Evolutionary conservation across 169 alveolate species (phyloP).

Genomic region (Plasmodium billcollinsi): DNA sequence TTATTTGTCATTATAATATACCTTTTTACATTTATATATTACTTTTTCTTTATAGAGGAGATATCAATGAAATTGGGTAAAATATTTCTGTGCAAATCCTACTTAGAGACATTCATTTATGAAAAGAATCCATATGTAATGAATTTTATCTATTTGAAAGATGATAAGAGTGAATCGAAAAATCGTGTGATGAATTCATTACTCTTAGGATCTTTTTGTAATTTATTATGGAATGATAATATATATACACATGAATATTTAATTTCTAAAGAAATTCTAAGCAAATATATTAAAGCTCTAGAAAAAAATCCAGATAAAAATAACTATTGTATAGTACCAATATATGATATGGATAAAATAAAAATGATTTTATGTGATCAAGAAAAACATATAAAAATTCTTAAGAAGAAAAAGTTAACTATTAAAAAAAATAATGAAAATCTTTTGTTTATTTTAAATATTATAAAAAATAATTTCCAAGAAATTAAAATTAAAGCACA

Average conservation of each 20-base stretch:
- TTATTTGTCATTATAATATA: not conserved
- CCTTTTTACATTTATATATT: not conserved
- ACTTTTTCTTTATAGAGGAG: constrained; percentile 35
- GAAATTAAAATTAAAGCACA: constrained; percentile 76
- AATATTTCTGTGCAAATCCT: constrained; percentile 65
- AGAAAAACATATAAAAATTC: constrained; percentile 56
- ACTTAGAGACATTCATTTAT: constrained; percentile 74
- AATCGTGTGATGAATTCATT: constrained; percentile 61
- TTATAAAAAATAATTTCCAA: constrained; percentile 71
- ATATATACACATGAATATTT: constrained; percentile 76
- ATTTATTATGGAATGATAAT: constrained; percentile 70
- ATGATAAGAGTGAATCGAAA: constrained; percentile 72
- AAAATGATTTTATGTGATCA: constrained; percentile 65
- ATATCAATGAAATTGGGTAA: constrained; percentile 76
- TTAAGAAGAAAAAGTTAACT: constrained; percentile 61
- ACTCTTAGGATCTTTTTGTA: constrained; percentile 64
- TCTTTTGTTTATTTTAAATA: constrained; percentile 74
- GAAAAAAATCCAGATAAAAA: constrained; percentile 74
- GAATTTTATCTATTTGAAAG: constrained; percentile 67
- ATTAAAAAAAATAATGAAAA: constrained; percentile 75
- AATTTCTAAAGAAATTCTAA: constrained; percentile 71
- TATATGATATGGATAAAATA: constrained; percentile 47
- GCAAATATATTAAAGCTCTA: constrained; percentile 57
- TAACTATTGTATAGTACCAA: constrained; percentile 73
- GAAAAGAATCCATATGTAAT: constrained; percentile 63